phyloP scores from a whole-genome alignment of 2,329 filamentous ascomycete genomes.

The Thielaviopsis ethacetica region DNA sequence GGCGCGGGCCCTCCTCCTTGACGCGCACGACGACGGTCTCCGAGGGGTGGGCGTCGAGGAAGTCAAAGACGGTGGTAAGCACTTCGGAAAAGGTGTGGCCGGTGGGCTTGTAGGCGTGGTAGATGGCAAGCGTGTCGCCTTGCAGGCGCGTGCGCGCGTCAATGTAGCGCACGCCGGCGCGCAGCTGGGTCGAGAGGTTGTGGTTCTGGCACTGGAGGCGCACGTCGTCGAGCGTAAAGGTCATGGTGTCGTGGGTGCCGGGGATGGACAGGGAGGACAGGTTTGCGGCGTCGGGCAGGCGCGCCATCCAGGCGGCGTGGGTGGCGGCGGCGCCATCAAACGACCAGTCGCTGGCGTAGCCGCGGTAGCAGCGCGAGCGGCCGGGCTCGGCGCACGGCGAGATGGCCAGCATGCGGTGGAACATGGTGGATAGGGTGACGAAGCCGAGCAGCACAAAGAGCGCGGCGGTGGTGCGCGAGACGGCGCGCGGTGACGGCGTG shows the following conservation, averaged over 20 bases:
- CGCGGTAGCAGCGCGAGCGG: constrained; percentile 18
- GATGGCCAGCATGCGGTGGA: constrained; percentile 16
- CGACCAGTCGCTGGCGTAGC: constrained; percentile 23
- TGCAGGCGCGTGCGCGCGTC: constrained; percentile 30
- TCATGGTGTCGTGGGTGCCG: constrained; percentile 36
- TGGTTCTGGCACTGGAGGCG: constrained; percentile 31
- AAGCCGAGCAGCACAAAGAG: constrained; percentile 6
- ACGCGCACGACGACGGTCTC: constrained; percentile 34
- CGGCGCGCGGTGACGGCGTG: background rate
- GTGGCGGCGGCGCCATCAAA: constrained; percentile 20
- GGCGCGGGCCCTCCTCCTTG: constrained; percentile 28
- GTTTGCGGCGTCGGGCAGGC: constrained; percentile 24
- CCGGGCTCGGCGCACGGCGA: constrained; percentile 15
- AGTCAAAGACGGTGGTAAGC: constrained; percentile 26
- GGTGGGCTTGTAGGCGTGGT: constrained; percentile 29
- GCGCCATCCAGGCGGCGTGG: constrained; percentile 27
- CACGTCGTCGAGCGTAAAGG: constrained; percentile 23
- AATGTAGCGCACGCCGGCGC: constrained; percentile 31
- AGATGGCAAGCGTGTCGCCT: constrained; percentile 28
- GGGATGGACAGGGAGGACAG: constrained; percentile 32
- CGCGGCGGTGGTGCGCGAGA: constrained; percentile 2
- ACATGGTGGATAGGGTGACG: constrained; percentile 14
- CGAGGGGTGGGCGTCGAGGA: constrained; percentile 27
- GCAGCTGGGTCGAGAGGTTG: constrained; percentile 27
- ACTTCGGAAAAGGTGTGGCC: constrained; percentile 28